These are phyloP conservation scores for Yamadazyma kanchanaburiensis DNA, from an alignment of 1,139 yeast species.

Conservation along the genomic window DNA sequence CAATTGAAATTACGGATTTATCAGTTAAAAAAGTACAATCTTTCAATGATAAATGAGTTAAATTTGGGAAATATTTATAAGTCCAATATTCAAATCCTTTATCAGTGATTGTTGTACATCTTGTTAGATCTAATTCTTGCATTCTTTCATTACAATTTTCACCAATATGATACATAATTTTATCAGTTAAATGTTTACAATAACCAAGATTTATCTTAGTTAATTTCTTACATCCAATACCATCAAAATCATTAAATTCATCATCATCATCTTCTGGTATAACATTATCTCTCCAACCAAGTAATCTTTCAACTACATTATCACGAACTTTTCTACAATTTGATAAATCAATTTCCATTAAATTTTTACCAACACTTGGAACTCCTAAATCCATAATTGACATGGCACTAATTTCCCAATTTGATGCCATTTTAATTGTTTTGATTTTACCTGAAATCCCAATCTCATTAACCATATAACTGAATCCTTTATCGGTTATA, in stretches of 20 bases:
- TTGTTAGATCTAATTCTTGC: constrained; percentile 57
- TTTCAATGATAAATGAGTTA: constrained; percentile 52
- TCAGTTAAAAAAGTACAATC: constrained; percentile 77
- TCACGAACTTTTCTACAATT: constrained; percentile 75
- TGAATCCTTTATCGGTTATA: constrained; percentile 71
- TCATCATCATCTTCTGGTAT: constrained; percentile 8
- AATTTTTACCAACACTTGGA: constrained; percentile 56
- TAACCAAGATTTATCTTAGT: constrained; percentile 57
- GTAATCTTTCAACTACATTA: constrained; percentile 61
- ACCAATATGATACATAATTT: constrained; percentile 62
- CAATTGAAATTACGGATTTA: constrained; percentile 57
- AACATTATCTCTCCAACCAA: constrained; percentile 46
- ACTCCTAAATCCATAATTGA: constrained; percentile 75
- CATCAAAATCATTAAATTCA: constrained; percentile 15
- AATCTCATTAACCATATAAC: constrained; percentile 65
- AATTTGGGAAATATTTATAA: constrained; percentile 47
- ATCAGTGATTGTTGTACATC: constrained; percentile 78
- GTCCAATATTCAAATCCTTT: constrained; percentile 69
- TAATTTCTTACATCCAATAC: constrained; percentile 58
- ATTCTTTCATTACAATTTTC: constrained; percentile 54
- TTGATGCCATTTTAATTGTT: constrained; percentile 58
- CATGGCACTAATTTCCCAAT: constrained; percentile 78
- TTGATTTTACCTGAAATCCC: constrained; percentile 62
- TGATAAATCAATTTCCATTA: constrained; percentile 61
- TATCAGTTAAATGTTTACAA: constrained; percentile 72